Conservation (phyloP, 306 rosid genomes). For the Albizia julibrissin region DNA sequence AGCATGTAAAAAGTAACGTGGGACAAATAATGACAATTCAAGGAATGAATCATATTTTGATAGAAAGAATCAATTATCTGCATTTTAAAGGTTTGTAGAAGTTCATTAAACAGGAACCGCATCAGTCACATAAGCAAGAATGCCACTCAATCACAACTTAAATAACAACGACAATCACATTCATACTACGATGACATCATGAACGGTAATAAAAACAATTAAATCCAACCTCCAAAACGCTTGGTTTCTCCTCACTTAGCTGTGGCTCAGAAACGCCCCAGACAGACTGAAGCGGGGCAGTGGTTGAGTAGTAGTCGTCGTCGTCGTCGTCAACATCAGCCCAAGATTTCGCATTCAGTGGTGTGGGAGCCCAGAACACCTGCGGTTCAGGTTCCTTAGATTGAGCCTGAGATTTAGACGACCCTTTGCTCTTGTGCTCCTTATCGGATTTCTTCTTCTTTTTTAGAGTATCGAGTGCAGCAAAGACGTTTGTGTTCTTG, state of each 20-base stretch:
- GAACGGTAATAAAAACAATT: neutral
- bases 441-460: constrained; percentile 94
- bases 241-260: constrained; percentile 46
- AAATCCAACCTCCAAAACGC: constrained; percentile 52
- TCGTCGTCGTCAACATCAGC: constrained; percentile 96
- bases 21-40: neutral
- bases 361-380: constrained; percentile 79
- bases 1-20: neutral
- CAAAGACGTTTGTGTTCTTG: constrained; percentile 82
- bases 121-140: neutral
- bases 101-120: neutral
- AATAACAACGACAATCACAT: neutral
- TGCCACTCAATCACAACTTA: neutral
- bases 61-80: neutral
- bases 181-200: neutral
- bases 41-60: neutral
- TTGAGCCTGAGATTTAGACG: constrained; percentile 50
- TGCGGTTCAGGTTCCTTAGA: constrained; percentile 61
- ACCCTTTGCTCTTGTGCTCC: constrained; percentile 67
- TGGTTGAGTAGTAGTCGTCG: constrained; percentile 78
- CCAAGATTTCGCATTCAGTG: constrained; percentile 74
- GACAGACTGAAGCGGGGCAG: constrained; percentile 70
- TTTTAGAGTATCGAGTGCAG: constrained; percentile 82
- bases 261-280: constrained; percentile 64
- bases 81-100: neutral